phyloP scores from a whole-genome alignment of 2,329 filamentous ascomycete genomes.

The Xylaria sp. region DNA sequence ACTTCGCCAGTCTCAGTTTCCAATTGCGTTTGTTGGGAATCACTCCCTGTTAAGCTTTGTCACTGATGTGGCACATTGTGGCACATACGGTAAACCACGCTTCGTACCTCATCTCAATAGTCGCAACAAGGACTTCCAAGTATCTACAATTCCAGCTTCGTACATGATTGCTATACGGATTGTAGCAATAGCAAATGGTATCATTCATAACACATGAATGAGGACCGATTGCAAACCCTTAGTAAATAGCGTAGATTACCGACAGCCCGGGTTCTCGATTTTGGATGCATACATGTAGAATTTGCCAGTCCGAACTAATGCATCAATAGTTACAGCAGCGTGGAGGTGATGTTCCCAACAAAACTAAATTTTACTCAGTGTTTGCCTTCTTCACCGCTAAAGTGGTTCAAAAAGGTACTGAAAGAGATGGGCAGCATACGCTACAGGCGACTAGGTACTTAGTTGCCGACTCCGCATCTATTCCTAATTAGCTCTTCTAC shows the following conservation, averaged over 20 bases:
- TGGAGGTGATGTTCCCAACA: slow-evolving; percentile 28
- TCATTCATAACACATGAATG: background rate
- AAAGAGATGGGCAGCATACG: background rate
- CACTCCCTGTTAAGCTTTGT: background rate
- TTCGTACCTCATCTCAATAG: background rate
- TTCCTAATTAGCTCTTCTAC: background rate
- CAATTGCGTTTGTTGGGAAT: background rate
- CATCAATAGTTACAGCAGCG: background rate
- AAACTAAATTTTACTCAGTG: slow-evolving; percentile 21
- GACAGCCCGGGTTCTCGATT: slow-evolving; percentile 3
- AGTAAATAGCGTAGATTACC: background rate
- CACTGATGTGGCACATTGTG: background rate
- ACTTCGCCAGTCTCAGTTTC: background rate
- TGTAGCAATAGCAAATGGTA: background rate
- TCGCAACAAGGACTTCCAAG: background rate
- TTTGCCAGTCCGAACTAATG: background rate
- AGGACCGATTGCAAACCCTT: background rate
- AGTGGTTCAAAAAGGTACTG: background rate
- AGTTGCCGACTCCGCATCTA: background rate
- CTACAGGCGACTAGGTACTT: no score
- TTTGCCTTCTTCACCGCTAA: slow-evolving; percentile 20
- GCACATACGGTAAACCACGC: background rate
- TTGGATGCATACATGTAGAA: background rate
- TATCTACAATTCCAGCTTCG: background rate
- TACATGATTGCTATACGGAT: background rate